phyloP scores from a whole-genome alignment of 2,329 filamentous ascomycete genomes.

The Hypoxylon sp. region DNA sequence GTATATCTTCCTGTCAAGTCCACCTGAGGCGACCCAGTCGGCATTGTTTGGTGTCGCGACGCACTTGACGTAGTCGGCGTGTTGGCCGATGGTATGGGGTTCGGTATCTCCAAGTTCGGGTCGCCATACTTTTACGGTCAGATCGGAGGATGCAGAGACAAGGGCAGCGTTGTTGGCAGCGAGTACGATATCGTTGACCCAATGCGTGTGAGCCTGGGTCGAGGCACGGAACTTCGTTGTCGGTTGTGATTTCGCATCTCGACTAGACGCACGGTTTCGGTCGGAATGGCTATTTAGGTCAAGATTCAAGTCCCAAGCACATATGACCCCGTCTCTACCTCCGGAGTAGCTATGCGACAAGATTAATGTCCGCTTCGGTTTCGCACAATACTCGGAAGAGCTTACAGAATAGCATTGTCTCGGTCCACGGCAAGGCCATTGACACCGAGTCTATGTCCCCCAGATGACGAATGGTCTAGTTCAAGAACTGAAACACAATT shows the following conservation, averaged over 20 bases:
- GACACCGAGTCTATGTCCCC: slow-evolving; percentile 92
- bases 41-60: slow-evolving; percentile 80
- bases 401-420: slow-evolving; percentile 88
- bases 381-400: slow-evolving; percentile 41
- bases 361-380: slow-evolving; percentile 31
- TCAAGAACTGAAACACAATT: slow-evolving; percentile 65
- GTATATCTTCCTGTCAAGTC: slow-evolving; percentile 90
- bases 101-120: slow-evolving; percentile 77
- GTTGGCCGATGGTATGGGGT: slow-evolving; percentile 88
- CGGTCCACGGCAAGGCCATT: slow-evolving; percentile 93
- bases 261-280: slow-evolving; percentile 48
- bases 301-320: slow-evolving; percentile 91
- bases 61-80: slow-evolving; percentile 97
- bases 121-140: slow-evolving; percentile 93
- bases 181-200: slow-evolving; percentile 93
- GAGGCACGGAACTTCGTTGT: slow-evolving; percentile 73
- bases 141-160: slow-evolving; percentile 92
- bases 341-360: slow-evolving; percentile 82
- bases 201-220: slow-evolving; percentile 87
- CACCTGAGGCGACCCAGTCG: slow-evolving; percentile 94
- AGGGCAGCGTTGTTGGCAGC: slow-evolving; percentile 83
- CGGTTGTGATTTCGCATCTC: slow-evolving; percentile 59
- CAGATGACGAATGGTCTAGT: slow-evolving; percentile 71
- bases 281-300: slow-evolving; percentile 64
- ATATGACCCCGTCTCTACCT: slow-evolving; percentile 94